Evolutionary conservation across 2,329 filamentous ascomycete species (phyloP).

Genomic region (Fragosphaeria purpurea): DNA sequence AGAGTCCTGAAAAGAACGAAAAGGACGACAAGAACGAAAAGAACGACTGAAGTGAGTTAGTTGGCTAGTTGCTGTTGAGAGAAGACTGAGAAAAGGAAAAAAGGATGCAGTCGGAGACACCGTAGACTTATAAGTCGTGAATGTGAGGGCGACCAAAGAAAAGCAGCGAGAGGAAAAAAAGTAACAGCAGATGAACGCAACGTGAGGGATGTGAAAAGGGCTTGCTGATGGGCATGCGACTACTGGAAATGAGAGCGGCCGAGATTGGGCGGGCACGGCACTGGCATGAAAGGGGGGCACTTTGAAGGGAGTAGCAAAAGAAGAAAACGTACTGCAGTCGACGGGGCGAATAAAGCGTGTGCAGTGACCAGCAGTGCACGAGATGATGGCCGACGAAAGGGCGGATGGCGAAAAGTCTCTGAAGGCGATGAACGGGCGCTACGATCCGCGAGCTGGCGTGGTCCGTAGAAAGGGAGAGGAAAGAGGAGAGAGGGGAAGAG

Average conservation of each 20-base stretch:
- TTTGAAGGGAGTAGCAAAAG: background rate
- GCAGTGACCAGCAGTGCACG: too few species aligned
- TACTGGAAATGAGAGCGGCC: too few species aligned
- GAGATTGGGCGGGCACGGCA: too few species aligned
- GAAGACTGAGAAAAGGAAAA: background rate
- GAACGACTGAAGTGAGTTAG: constrained; percentile 7
- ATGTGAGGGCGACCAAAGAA: background rate
- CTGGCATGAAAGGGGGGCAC: too few species aligned
- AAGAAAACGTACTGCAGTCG: background rate
- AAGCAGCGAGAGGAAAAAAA: background rate
- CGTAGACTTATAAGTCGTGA: constrained; percentile 3
- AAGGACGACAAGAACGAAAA: background rate
- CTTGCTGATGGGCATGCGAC: background rate
- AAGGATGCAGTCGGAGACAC: too few species aligned
- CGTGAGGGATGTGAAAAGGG: constrained; percentile 2
- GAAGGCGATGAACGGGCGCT: background rate
- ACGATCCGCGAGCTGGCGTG: background rate
- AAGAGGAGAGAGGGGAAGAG: background rate
- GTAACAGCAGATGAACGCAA: background rate
- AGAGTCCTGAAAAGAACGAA: background rate
- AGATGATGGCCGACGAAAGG: too few species aligned
- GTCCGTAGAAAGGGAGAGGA: background rate
- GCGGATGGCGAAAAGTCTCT: too few species aligned
- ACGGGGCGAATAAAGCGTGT: too few species aligned
- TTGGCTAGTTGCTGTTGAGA: constrained; percentile 4